Percentiles rank a stretch among this genome's conserved stretches.
Conservation (phyloP, 2,329 filamentous ascomycete species). For the Cladophialophora carrionii region DNA sequence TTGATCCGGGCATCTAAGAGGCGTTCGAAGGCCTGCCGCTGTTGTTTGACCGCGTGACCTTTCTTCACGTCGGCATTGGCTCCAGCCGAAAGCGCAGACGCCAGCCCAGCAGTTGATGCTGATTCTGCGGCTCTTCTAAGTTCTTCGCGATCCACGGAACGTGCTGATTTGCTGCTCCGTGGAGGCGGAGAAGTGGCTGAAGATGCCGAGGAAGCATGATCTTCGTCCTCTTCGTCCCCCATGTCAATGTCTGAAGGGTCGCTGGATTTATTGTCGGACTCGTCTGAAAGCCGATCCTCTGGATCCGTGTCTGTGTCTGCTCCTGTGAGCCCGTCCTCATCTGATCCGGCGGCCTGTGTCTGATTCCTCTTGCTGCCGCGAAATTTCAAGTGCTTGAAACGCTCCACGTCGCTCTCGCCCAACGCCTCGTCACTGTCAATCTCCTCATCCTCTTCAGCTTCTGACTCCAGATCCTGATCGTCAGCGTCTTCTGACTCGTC, state of each 20-base stretch:
- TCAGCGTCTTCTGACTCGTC: slow-evolving; percentile 33
- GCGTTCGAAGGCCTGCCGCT: slow-evolving; percentile 83
- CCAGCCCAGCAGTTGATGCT: slow-evolving; percentile 65
- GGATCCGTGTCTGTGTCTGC: slow-evolving; percentile 42
- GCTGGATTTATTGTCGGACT: slow-evolving; percentile 17
- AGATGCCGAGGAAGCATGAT: slow-evolving; percentile 39
- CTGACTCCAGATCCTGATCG: slow-evolving; percentile 30
- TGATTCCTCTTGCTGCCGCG: slow-evolving; percentile 35
- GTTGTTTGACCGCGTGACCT: slow-evolving; percentile 80
- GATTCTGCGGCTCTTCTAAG: slow-evolving; percentile 65
- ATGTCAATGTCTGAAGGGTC: slow-evolving; percentile 42
- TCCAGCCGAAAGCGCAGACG: slow-evolving; percentile 66
- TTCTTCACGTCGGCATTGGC: slow-evolving; percentile 80
- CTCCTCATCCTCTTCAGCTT: slow-evolving; percentile 40
- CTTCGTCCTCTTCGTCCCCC: slow-evolving; percentile 44
- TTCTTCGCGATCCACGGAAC: slow-evolving; percentile 55
- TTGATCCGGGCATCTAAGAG: slow-evolving; percentile 89
- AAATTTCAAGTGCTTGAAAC: slow-evolving; percentile 36
- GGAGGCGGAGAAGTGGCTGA: slow-evolving; percentile 36
- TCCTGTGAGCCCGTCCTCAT: slow-evolving; percentile 34
- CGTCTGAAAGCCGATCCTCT: slow-evolving; percentile 30
- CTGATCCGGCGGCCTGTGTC: slow-evolving; percentile 18
- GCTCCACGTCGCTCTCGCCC: slow-evolving; percentile 37
- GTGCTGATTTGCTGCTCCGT: slow-evolving; percentile 13
- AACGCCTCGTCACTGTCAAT: slow-evolving; percentile 40